These are phyloP conservation scores for Pestalotiopsis sp. DNA, from an alignment of 2,329 filamentous ascomycete genomes.

Conservation along the genomic window DNA sequence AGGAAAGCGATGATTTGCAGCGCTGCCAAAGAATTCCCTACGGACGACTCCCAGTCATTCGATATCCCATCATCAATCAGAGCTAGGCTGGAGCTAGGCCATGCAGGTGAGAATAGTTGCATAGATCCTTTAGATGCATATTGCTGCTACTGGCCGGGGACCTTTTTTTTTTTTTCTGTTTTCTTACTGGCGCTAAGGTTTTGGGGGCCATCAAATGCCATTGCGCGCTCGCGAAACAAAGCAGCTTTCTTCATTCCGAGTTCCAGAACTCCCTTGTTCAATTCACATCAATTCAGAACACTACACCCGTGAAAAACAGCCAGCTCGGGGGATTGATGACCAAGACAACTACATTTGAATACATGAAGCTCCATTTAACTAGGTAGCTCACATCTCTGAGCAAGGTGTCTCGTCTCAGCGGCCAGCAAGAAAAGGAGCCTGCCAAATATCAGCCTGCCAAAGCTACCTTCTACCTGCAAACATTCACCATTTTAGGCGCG, in stretches of 20 bases:
- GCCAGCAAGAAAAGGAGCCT: neutral
- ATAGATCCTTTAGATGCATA: neutral
- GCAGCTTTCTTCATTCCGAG: neutral
- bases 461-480: neutral
- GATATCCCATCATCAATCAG: neutral
- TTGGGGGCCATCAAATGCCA: neutral
- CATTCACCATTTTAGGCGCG: neutral
- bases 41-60: neutral
- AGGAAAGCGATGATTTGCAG: neutral
- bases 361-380: neutral
- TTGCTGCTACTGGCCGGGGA: neutral
- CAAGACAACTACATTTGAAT: neutral
- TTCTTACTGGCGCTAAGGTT: neutral
- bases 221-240: conserved; percentile 1
- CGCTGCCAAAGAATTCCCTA: neutral
- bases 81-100: neutral
- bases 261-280: neutral
- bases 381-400: neutral
- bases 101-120: neutral
- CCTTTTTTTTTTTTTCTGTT: neutral
- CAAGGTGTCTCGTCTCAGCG: neutral
- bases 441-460: neutral
- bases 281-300: neutral
- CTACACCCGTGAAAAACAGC: too few species aligned
- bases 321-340: too few species aligned